Base-by-base conservation (phyloP, 1,284 basidiomycete genomes). In the Ustilago curta region DNA sequence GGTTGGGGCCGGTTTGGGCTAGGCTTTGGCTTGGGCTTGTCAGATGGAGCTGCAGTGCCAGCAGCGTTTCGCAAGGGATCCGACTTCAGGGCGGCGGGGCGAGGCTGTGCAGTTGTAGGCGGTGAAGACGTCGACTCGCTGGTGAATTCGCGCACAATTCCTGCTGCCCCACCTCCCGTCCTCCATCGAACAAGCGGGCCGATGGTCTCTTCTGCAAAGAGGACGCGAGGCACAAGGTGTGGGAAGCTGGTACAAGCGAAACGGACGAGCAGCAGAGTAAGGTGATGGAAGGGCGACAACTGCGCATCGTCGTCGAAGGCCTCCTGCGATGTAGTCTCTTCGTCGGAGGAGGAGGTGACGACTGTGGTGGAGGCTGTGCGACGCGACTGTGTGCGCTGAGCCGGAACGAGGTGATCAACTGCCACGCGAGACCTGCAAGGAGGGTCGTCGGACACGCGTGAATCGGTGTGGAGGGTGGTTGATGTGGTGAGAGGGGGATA, bases 201-300 rank as follows among this genome's bases (percentile, higher is more conserved):
- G 31, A 79, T 81, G n/a, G 83, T 83, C 60, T 83, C 80, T 44
- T 82, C 74, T 19, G 82, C 78, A 37, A 84, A 79, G 4, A 82
- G 65, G 19, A 84, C 75, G 25, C 83, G 71, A 1, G 83, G 82
- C 2, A 84, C 58, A 8, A 84, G 71, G 47, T 77, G 82, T 2
- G 83, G 83, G 45, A 84, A 81, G 64, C 73, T 78, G 37, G 58
- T 59, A 63, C 77, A 84, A 4, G 79, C 79, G 54, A 82, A 82
- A n/a, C 77, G 50, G 23, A 75, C 72, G 37, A 82, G 65, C 5
- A 82, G 66, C 40, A 82, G 60, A 19, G 81, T 73, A 37, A 81
- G 59, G 42, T 82, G 81, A 53, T 82, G 81, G 59, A 82, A 82
- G 9, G 79, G 79, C 32, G 80, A 81, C 6, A 82, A 56, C 27